Evolutionary conservation across 1,139 yeast genomes (phyloP).

Genomic region (Yarrowia galli): DNA sequence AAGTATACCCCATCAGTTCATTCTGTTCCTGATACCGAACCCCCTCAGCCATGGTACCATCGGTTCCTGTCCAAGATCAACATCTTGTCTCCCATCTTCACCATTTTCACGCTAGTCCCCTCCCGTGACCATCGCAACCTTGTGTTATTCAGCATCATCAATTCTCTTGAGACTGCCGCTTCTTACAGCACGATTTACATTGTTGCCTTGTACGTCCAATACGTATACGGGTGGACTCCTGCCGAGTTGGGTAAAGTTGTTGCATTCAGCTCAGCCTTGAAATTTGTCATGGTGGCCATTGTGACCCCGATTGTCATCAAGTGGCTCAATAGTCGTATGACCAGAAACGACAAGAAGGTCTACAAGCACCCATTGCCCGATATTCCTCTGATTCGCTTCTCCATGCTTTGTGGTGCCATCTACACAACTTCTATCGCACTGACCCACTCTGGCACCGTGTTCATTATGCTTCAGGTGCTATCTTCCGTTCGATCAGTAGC

Average conservation of each 20-base stretch:
- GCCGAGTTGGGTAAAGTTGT: slow-evolving; percentile 28
- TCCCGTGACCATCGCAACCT: slow-evolving; percentile 15
- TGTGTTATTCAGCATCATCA: slow-evolving; percentile 18
- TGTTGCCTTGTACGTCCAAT: slow-evolving; percentile 25
- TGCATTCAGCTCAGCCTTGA: slow-evolving; percentile 15
- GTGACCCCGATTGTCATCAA: slow-evolving; percentile 23
- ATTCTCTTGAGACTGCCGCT: slow-evolving; percentile 26
- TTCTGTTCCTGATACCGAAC: slow-evolving; percentile 5
- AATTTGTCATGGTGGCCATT: slow-evolving; percentile 19
- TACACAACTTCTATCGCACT: slow-evolving; percentile 17
- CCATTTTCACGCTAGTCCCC: slow-evolving; percentile 6
- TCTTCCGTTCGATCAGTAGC: slow-evolving; percentile 5
- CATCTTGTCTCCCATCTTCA: slow-evolving; percentile 15
- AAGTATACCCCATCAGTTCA: slow-evolving; percentile 4
- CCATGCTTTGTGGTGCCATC: slow-evolving; percentile 24
- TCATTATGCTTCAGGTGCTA: slow-evolving; percentile 9
- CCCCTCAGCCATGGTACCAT: background rate
- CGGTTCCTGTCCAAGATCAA: background rate
- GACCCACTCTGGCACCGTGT: slow-evolving; percentile 12
- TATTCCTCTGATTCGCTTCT: slow-evolving; percentile 21
- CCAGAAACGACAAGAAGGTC: background rate
- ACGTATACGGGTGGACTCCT: slow-evolving; percentile 32
- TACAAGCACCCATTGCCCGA: slow-evolving; percentile 18
- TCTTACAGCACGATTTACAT: slow-evolving; percentile 10
- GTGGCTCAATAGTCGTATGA: slow-evolving; percentile 11